phyloP scores from a whole-genome alignment of 1,139 yeast genomes.

The Suhomyces bolitotheri region DNA sequence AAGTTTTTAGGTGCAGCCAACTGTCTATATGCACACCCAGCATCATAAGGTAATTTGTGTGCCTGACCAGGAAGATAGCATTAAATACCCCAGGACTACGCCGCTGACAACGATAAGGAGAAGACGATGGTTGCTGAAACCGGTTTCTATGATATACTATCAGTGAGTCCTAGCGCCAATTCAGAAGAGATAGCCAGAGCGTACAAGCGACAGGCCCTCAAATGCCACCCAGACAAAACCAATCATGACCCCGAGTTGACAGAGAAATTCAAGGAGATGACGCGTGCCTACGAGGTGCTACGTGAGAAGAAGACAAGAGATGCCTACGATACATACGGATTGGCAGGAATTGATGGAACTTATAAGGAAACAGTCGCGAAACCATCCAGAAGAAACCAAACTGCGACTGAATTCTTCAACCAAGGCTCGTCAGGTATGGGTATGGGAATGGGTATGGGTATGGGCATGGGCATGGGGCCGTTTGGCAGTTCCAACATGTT shows the following conservation, averaged over 20 bases:
- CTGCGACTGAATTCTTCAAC: constrained; percentile 1
- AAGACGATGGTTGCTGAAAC: constrained; percentile 33
- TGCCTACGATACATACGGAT: constrained; percentile 42
- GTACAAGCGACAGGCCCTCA: constrained; percentile 42
- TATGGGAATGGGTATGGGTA: constrained; percentile 6
- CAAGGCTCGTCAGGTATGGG: constrained; percentile 3
- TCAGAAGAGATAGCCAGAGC: constrained; percentile 43
- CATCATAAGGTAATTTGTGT: too few species aligned
- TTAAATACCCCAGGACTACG: too few species aligned
- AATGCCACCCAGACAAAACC: constrained; percentile 50
- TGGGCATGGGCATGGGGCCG: constrained; percentile 4
- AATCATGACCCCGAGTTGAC: constrained; percentile 46
- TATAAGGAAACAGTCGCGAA: constrained; percentile 15
- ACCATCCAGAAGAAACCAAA: constrained; percentile 7
- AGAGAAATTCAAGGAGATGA: constrained; percentile 45
- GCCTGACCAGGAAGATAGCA: too few species aligned
- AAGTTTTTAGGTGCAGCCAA: constrained; percentile 8
- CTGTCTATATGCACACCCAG: constrained; percentile 3
- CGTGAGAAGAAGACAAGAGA: constrained; percentile 32
- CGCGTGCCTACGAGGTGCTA: constrained; percentile 45
- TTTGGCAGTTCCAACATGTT: constrained; percentile 30
- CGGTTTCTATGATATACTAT: constrained; percentile 38
- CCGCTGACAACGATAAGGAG: too few species aligned
- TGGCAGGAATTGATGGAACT: constrained; percentile 40
- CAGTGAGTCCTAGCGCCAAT: constrained; percentile 36